phyloP scores from a whole-genome alignment of 805 yeast species.

The Candida broadrunensis region DNA sequence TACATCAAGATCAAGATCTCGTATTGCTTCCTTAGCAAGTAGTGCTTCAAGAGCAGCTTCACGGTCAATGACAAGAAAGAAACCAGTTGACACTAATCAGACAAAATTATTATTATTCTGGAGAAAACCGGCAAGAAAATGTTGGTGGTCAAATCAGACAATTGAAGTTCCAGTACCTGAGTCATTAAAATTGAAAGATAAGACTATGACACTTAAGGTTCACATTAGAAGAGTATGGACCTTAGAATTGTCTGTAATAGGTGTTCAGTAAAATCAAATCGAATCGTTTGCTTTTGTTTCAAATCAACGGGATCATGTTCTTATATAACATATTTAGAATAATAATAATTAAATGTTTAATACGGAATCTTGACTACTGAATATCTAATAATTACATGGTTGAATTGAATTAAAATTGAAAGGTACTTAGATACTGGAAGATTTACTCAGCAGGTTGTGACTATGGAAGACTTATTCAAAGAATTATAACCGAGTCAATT shows the following conservation, averaged over 20 bases:
- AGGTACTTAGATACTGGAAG: too few relatives aligned
- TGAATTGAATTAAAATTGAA: too few relatives aligned
- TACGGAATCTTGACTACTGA: too few relatives aligned
- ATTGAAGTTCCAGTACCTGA: slow-evolving; percentile 42
- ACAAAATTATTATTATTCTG: slow-evolving; percentile 81
- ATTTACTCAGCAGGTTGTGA: too few relatives aligned
- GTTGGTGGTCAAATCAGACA: slow-evolving; percentile 89
- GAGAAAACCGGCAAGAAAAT: slow-evolving; percentile 97
- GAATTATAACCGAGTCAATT: too few relatives aligned
- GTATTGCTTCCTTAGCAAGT: slow-evolving; percentile 59
- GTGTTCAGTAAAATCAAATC: slow-evolving; percentile 62
- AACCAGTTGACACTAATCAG: slow-evolving; percentile 35
- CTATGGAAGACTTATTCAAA: too few relatives aligned
- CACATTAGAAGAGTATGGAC: slow-evolving; percentile 98
- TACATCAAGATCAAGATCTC: slow-evolving; percentile 44
- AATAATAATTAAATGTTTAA: too few relatives aligned
- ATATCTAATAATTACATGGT: too few relatives aligned
- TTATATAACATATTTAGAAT: too few relatives aligned
- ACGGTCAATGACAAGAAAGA: slow-evolving; percentile 50
- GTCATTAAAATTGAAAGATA: slow-evolving; percentile 10
- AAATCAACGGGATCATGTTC: too few relatives aligned
- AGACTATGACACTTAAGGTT: slow-evolving; percentile 49
- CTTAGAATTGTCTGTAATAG: slow-evolving; percentile 84
- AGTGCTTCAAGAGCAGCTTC: slow-evolving; percentile 56
- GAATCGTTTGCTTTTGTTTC: too few relatives aligned